Evolutionary conservation across 148 eudicot genomes (phyloP).

Genomic region (Simmondsia chinensis): DNA sequence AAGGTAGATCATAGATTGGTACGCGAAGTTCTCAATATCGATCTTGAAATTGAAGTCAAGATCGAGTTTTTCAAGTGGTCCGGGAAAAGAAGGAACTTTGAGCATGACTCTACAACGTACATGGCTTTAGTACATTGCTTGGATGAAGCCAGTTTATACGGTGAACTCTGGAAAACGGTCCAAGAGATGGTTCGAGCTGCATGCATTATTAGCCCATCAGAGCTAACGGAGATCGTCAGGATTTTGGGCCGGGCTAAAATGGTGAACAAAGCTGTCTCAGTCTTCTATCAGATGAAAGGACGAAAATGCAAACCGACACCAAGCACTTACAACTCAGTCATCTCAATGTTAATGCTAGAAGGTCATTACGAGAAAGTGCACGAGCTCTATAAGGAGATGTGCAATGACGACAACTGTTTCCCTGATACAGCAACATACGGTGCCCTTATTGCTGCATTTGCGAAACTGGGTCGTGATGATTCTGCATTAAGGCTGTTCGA

Average conservation of each 20-base stretch:
- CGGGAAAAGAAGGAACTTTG: constrained; percentile 75
- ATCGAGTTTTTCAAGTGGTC: constrained; percentile 91
- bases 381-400: constrained; percentile 92
- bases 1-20: constrained; percentile 88
- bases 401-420: constrained; percentile 68
- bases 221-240: constrained; percentile 61
- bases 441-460: constrained; percentile 73
- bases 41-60: constrained; percentile 70
- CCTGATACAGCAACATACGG: constrained; percentile 82
- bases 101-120: constrained; percentile 74
- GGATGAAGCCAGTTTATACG: constrained; percentile 52
- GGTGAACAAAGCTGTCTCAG: constrained; percentile 75
- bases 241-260: constrained; percentile 79
- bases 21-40: constrained; percentile 78
- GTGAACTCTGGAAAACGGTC: constrained; percentile 81
- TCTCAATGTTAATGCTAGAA: constrained; percentile 83
- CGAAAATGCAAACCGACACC: constrained; percentile 79
- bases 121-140: constrained; percentile 68
- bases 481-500: constrained; percentile 70
- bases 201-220: constrained; percentile 51
- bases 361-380: constrained; percentile 84
- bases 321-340: constrained; percentile 68
- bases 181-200: constrained; percentile 73
- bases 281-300: constrained; percentile 72
- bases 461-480: constrained; percentile 67